Evolutionary conservation across 202 grass and related monocot species (phyloP).

Genomic region (Zizania palustris): DNA sequence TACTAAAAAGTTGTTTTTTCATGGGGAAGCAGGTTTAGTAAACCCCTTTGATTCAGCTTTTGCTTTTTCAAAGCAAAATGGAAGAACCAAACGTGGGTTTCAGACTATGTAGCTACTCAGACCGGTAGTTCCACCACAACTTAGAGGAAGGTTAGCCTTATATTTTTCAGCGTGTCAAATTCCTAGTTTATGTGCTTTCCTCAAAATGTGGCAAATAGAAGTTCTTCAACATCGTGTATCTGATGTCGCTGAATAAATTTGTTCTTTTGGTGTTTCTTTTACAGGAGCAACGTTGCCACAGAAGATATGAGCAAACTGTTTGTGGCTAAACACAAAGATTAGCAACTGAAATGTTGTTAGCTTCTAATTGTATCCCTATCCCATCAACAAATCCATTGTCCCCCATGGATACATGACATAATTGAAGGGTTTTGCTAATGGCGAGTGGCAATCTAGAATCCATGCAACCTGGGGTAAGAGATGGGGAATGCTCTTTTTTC

Average conservation of each 20-base stretch:
- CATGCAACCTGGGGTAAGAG: neutral
- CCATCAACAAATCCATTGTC: neutral
- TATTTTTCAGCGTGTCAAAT: neutral
- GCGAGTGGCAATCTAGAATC: neutral
- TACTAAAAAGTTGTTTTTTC: too few relatives aligned
- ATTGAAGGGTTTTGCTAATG: slow-evolving; percentile 8
- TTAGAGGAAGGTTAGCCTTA: slow-evolving; percentile 74
- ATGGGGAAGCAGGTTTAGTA: too few relatives aligned
- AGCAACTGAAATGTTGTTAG: slow-evolving; percentile 28
- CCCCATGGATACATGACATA: slow-evolving; percentile 17
- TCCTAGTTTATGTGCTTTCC: slow-evolving; percentile 20
- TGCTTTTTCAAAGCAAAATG: too few relatives aligned
- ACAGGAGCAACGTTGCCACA: slow-evolving; percentile 95
- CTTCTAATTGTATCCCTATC: slow-evolving; percentile 10
- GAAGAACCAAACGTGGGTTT: too few relatives aligned
- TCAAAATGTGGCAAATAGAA: neutral
- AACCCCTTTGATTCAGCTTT: too few relatives aligned
- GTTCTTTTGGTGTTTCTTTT: slow-evolving; percentile 36
- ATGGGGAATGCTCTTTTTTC: neutral
- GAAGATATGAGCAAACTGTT: slow-evolving; percentile 91
- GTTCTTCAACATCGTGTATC: neutral
- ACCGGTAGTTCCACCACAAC: slow-evolving; percentile 86
- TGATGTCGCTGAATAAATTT: slow-evolving; percentile 17
- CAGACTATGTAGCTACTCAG: too few relatives aligned
- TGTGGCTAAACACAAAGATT: slow-evolving; percentile 65